Conservation (phyloP, 2,329 filamentous ascomycete species). For the Aspergillus calidoustus region DNA sequence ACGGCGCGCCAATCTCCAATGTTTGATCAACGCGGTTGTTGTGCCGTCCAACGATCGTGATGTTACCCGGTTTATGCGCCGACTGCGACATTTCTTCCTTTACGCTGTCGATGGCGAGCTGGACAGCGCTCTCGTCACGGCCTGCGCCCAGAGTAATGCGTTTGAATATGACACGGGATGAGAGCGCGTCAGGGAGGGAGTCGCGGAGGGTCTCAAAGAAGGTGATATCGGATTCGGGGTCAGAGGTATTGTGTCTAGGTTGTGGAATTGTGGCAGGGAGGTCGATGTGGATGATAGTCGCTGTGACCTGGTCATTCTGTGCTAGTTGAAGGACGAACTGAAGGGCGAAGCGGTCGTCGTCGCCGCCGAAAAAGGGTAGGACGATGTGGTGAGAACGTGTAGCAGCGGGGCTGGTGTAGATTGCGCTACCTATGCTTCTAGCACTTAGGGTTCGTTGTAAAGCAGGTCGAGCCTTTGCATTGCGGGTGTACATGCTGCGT, state of each 20-base stretch:
- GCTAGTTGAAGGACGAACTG: slow-evolving; percentile 82
- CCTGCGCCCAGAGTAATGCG: slow-evolving; percentile 42
- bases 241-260: background rate
- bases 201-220: slow-evolving; percentile 64
- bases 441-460: slow-evolving; percentile 55
- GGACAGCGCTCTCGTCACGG: slow-evolving; percentile 44
- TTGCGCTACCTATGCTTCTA: slow-evolving; percentile 63
- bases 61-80: slow-evolving; percentile 69
- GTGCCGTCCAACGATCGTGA: slow-evolving; percentile 69
- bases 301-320: slow-evolving; percentile 76
- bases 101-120: slow-evolving; percentile 57
- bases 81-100: slow-evolving; percentile 64
- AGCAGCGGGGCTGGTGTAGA: slow-evolving; percentile 62
- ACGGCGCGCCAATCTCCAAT: slow-evolving; percentile 18
- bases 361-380: slow-evolving; percentile 82
- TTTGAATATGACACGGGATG: slow-evolving; percentile 62
- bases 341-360: slow-evolving; percentile 80
- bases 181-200: slow-evolving; percentile 57
- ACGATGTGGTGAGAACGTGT: slow-evolving; percentile 75
- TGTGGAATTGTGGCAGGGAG: slow-evolving; percentile 22
- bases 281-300: slow-evolving; percentile 70
- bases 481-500: slow-evolving; percentile 59
- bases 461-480: slow-evolving; percentile 33
- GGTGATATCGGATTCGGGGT: slow-evolving; percentile 51
- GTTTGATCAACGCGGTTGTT: slow-evolving; percentile 22